Evolutionary conservation across 306 rosid species (phyloP).

Genomic region (Cyclanthera cordifolia): DNA sequence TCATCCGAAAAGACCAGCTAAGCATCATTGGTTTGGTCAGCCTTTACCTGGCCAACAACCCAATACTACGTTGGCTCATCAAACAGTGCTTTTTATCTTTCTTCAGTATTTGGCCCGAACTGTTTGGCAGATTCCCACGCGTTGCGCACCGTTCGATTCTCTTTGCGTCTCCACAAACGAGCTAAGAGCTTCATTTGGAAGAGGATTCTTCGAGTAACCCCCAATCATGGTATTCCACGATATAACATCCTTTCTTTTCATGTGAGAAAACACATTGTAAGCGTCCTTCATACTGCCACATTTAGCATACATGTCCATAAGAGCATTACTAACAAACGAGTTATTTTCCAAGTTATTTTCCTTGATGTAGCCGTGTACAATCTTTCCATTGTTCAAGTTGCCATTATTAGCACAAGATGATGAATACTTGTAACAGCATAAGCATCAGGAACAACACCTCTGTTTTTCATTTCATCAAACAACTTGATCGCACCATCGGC

Average conservation of each 20-base stretch:
- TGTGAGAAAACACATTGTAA: conserved; percentile 34
- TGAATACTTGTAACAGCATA: conserved; percentile 41
- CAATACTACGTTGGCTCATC: not conserved
- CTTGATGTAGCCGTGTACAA: conserved; percentile 38
- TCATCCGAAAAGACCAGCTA: not conserved
- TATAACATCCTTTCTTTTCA: conserved; percentile 37
- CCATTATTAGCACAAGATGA: conserved; percentile 45
- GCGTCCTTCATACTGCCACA: conserved; percentile 75
- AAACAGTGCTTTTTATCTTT: too few species aligned
- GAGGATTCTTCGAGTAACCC: conserved; percentile 49
- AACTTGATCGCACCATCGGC: conserved; percentile 35
- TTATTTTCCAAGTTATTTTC: conserved; percentile 34
- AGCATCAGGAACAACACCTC: conserved; percentile 38
- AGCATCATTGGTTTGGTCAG: not conserved
- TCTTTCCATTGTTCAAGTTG: conserved; percentile 37
- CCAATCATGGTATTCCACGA: conserved; percentile 74
- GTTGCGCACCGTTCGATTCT: conserved; percentile 17
- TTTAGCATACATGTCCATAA: conserved; percentile 77
- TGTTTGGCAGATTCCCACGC: too few species aligned
- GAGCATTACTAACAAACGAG: conserved; percentile 56
- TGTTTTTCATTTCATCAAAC: conserved; percentile 44
- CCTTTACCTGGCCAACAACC: not conserved
- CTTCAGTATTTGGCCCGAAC: too few species aligned
- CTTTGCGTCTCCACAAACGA: conserved; percentile 39
- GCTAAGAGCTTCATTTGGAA: conserved; percentile 50